Base-by-base conservation (phyloP, 2,329 filamentous ascomycete genomes). In the Arthrobotrys musiformis region DNA sequence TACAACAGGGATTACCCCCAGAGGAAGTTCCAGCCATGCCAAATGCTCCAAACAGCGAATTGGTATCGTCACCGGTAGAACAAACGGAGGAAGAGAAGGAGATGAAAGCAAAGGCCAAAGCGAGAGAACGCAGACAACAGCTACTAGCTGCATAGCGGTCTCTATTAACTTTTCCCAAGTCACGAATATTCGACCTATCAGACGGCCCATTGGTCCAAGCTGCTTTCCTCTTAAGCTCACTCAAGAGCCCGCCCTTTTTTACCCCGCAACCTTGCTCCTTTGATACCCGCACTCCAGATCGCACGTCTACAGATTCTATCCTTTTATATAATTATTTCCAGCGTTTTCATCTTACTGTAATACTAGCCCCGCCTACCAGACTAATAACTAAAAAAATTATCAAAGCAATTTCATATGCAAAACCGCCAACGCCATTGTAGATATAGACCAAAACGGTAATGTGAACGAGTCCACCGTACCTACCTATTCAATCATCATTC, bases 41-140 rank as follows among this genome's bases (percentile, higher is more conserved):
- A 15, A 77, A 70, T n/a, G 73, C 61, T 9, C 73, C 73, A 24
- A 33, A 70, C 15, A 56, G 37, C 35, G 73, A 77, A 11, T 30
- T 54, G 22, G 44, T 56, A 17, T 52, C 46, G 7, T 60, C 50
- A 15, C 52, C 66, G 5, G 42, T 37, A 9, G 73, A 61, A 42
- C 42, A 46, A 42, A 48, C 50, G 4, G 42, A 50, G 30, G 73
- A 66, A n/a, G 40, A 46, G 28, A 69, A 40, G 35, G 73, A 70
- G 17, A 17, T 50, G n/a, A 63, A 33, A 42, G 61, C 66, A 24
- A 77, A 77, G 35, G 42, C 24, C 13, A 66, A 61, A 22, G 66
- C 66, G 26, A 52, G 42, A 19, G 73, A 70, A n/a, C 66, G 73
- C n/a, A 61, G 52, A 48, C 30, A 77, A 30, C 73, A 77, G 19